Evolutionary conservation across 2,329 filamentous ascomycete genomes (phyloP), one percentile per base, ranked within the genome.

Genomic region (Colletotrichum tropicale): DNA sequence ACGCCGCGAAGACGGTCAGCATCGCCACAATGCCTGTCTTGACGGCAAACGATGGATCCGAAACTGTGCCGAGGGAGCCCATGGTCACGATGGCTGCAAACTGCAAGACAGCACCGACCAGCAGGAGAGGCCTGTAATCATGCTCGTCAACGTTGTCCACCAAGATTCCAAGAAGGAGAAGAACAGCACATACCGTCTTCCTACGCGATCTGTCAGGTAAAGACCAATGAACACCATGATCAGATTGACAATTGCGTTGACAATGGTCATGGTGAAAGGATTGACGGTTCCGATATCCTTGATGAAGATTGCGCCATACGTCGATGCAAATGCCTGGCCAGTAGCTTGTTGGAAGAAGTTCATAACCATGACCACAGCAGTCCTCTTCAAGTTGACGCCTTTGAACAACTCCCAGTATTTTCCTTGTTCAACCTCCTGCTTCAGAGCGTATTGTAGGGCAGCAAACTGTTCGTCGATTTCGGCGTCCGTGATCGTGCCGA

Each of bases 11-110:
- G 13, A 87, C 55, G 32, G 79, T 80, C 36, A 84, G 77, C 78
- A 83, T 83, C 26, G 82, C 81, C 10, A 86, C 80, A 28, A 85
- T 83, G 15, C 79, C 80, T 8, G 78, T 76, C 24, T 81, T 82
- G 66, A 79, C 72, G 48, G 61, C 70, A 65, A 74, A 65, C 15
- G 38, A 68, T 21, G 73, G 76, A 24, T 71, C 69, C 10, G 71
- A 36, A 38, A 77, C 70, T 30, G 77, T 74, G 18, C 77, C 70
- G 24, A 79, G 68, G 18, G 73, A 71, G n/a, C 71, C 78, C 62
- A 78, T 76, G 8, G 77, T 77, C 2, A 77, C 68, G 28, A 79
- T 70, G 9, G 70, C 65, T 6, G 65, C 70, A 21, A 71, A 65
- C 30, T 74, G 71, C 71, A 58, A 70, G 10, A 74, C 58, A 7